These are phyloP conservation scores for Eucalyptus coolabah DNA, from an alignment of 345 rosid genomes.

Conservation along the genomic window DNA sequence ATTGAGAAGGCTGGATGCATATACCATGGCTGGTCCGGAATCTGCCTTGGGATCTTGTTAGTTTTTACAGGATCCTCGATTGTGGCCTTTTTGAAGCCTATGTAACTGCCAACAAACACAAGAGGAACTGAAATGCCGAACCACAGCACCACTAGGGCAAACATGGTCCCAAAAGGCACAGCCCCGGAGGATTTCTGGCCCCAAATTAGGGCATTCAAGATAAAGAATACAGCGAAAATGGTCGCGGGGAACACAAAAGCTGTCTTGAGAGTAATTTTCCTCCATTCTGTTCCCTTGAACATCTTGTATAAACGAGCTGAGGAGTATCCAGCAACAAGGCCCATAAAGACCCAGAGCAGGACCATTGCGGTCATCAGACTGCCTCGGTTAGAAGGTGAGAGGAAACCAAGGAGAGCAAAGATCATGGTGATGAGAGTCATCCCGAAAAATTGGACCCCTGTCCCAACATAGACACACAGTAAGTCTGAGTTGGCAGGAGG, in stretches of 20 bases:
- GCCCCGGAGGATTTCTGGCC: conserved; percentile 94
- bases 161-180: conserved; percentile 93
- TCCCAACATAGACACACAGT: conserved; percentile 79
- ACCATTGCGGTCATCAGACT: conserved; percentile 91
- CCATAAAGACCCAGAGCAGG: conserved; percentile 91
- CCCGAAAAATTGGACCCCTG: conserved; percentile 84
- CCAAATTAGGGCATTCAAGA: conserved; percentile 83
- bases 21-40: conserved; percentile 84
- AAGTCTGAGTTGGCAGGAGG: conserved; percentile 63
- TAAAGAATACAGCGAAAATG: conserved; percentile 55
- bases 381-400: conserved; percentile 91
- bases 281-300: conserved; percentile 88
- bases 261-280: conserved; percentile 60
- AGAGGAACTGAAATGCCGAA: conserved; percentile 92
- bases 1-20: conserved; percentile 78
- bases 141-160: conserved; percentile 75
- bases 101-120: conserved; percentile 59
- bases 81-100: conserved; percentile 70
- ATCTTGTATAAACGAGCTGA: conserved; percentile 74
- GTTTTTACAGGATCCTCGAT: conserved; percentile 78
- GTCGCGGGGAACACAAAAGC: conserved; percentile 69
- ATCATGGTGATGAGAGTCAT: conserved; percentile 88
- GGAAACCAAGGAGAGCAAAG: conserved; percentile 82
- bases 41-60: conserved; percentile 81
- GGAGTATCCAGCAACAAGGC: conserved; percentile 68